Evolutionary conservation across 345 rosid genomes (phyloP).

Genomic region (Mangifera indica): DNA sequence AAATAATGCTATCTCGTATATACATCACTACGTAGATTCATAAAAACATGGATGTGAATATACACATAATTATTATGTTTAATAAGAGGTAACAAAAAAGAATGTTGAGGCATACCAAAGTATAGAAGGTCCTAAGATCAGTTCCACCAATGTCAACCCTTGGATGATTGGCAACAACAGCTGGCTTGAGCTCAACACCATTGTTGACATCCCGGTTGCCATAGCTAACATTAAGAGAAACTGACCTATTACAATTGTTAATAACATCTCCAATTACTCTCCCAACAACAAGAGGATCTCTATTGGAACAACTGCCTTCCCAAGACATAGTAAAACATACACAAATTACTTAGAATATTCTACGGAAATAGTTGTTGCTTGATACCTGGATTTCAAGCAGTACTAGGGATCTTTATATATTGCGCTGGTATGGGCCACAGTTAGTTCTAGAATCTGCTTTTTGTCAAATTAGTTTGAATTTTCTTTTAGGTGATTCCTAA

Average conservation of each 20-base stretch:
- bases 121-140: conserved; percentile 65
- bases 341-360: background rate
- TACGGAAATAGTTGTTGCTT: background rate
- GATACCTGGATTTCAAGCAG: background rate
- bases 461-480: background rate
- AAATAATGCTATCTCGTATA: too few relatives aligned
- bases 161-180: conserved; percentile 49
- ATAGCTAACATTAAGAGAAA: conserved; percentile 41
- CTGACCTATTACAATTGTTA: conserved; percentile 50
- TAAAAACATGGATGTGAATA: too few relatives aligned
- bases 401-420: conserved; percentile 5
- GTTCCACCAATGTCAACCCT: conserved; percentile 62
- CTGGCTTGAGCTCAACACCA: conserved; percentile 64
- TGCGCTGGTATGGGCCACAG: too few relatives aligned
- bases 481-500: too few relatives aligned
- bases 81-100: too few relatives aligned
- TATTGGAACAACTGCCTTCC: background rate
- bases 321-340: too few relatives aligned
- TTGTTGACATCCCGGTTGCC: conserved; percentile 38
- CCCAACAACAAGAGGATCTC: conserved; percentile 64
- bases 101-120: conserved; percentile 38
- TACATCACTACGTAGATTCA: background rate
- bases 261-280: conserved; percentile 71
- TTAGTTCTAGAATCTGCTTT: conserved; percentile 11
- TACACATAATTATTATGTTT: too few relatives aligned